Conservation (phyloP, 2,329 filamentous ascomycete species). For the Sarocladiaceae sp. region DNA sequence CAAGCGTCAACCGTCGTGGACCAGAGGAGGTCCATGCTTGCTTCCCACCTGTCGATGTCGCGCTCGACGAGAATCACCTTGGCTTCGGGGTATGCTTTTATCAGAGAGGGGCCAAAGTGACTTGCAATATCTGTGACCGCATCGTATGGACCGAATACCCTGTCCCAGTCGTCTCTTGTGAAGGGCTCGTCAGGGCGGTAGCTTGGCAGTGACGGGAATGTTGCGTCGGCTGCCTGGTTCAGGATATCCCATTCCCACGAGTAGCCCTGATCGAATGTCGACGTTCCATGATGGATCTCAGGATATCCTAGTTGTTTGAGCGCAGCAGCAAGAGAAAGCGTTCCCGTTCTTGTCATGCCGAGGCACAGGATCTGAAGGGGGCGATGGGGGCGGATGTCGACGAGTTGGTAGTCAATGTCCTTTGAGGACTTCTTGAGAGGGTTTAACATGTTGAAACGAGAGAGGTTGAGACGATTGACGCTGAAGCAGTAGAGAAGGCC, state of each 20-base stretch:
- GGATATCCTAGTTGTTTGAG: background rate
- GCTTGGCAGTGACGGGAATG: background rate
- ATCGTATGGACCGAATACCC: background rate
- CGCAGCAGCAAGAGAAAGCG: background rate
- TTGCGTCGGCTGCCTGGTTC: background rate
- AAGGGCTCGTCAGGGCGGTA: background rate
- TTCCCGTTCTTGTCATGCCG: background rate
- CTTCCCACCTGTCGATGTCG: background rate
- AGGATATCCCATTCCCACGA: background rate
- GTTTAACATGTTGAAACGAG: background rate
- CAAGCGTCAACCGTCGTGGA: background rate
- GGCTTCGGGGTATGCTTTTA: background rate
- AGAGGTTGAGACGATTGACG: background rate
- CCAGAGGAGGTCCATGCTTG: background rate
- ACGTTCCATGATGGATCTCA: background rate
- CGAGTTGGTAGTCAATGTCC: background rate
- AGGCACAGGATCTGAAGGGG: background rate
- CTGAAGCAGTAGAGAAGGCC: background rate
- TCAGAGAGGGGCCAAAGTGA: background rate
- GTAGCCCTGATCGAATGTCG: background rate
- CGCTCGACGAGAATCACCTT: slow-evolving; percentile 4
- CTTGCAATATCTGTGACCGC: background rate
- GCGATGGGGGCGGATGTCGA: background rate
- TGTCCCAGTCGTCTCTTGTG: background rate
- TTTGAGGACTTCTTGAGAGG: background rate